A percentile compares a stretch with the other conserved stretches of the same genome.
phyloP scores from a whole-genome alignment of 2,329 filamentous ascomycete species.

The Ophiostoma perfectum region DNA sequence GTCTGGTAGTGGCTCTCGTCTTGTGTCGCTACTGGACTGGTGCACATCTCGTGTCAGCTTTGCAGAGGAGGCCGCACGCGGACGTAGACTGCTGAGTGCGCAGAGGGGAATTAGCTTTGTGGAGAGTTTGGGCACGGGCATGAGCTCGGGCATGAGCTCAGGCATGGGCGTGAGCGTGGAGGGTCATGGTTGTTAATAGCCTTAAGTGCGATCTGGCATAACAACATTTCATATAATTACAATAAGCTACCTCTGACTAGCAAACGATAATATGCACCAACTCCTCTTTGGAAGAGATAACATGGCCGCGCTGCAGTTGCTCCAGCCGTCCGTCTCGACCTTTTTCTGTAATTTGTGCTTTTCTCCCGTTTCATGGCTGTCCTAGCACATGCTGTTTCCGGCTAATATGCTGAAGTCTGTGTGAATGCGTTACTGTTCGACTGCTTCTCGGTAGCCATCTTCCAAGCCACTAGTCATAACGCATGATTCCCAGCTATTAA shows the following conservation, averaged over 20 bases:
- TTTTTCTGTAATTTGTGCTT: neutral
- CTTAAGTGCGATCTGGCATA: too few species aligned
- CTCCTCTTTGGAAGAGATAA: neutral
- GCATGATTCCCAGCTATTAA: too few species aligned
- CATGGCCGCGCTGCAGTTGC: neutral
- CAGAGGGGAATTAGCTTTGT: constrained; percentile 32
- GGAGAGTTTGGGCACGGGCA: constrained; percentile 25
- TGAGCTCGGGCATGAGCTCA: neutral
- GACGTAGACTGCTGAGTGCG: constrained; percentile 31
- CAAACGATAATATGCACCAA: neutral
- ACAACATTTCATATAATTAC: neutral
- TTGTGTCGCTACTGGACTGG: constrained; percentile 59
- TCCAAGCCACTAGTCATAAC: too few species aligned
- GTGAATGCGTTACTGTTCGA: too few species aligned
- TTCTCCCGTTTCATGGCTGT: neutral
- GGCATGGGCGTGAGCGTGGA: too few species aligned
- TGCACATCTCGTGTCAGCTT: constrained; percentile 54
- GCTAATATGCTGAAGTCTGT: too few species aligned
- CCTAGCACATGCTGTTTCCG: too few species aligned
- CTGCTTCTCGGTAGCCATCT: too few species aligned
- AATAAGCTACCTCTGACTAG: neutral
- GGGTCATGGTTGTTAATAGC: too few species aligned
- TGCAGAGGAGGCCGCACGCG: constrained; percentile 44
- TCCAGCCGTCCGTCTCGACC: too few species aligned
- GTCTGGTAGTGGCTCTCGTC: constrained; percentile 46